Base-by-base conservation (phyloP, 805 yeast species). In the Clavispora vitiphila region DNA sequence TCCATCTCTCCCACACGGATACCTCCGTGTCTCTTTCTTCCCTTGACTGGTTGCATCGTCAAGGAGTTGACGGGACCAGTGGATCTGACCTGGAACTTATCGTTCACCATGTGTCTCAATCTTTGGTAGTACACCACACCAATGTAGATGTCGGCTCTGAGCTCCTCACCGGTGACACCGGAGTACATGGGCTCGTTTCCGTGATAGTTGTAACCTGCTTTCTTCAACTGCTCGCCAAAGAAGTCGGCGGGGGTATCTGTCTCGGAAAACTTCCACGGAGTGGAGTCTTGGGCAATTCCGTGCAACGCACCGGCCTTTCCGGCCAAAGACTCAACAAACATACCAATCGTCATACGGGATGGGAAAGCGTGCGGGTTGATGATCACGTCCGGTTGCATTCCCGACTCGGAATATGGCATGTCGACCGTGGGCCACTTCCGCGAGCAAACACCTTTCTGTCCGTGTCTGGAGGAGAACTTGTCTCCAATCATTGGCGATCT, bases 1-100 rank as follows among this genome's bases (percentile, higher is more conserved):
- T 93, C 99, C 99, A 93, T 93, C 67, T 93, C 99, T 65, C 99
- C 99, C 30, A 93, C 95, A 77, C 99, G 95, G 55, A 93, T 93
- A 84, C 99, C 99, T 69, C 99, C 99, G 51, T 85, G 81, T 72
- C 98, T 81, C 82, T 93, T 93, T 72, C 99, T 84, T 58, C 99
- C 99, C 72, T 93, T 93, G 42, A 93, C 99, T 31, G 99, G 99
- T 76, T 93, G 99, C 97, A 91, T 89, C 14, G 98, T 93, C 62
- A 93, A 77, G 27, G 93, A 80, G 67, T 91, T 91, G 21, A 93
- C 98, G 6, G 98, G 98, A 61, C 99, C 99, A 14, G 99, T 93
- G 5, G 97, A 87, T 71, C 99, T 85, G 39, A 93, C 99, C 73
- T 93, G 99, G 86, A 89, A 93, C 78, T 93, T 93, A 64, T 93